Percentiles rank a stretch among this genome's conserved stretches.
phyloP scores from a whole-genome alignment of 2,329 filamentous ascomycete species.

The Colletotrichum caudatum region DNA sequence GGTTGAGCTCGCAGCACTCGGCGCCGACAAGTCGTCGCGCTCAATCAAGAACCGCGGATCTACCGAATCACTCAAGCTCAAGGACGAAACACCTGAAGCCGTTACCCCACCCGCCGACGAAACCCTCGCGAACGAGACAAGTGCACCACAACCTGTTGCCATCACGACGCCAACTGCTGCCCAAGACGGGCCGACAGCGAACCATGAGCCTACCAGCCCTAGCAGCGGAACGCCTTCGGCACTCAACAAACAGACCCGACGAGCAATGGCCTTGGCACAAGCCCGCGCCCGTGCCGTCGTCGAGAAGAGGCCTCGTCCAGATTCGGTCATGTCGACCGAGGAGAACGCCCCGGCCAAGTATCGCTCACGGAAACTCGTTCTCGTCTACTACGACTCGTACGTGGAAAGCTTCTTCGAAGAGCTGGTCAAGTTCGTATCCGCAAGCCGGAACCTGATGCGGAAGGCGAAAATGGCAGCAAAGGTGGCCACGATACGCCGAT shows the following conservation, averaged over 20 bases:
- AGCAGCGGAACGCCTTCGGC: constrained; percentile 52
- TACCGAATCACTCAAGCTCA: constrained; percentile 65
- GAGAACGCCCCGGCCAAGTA: constrained; percentile 66
- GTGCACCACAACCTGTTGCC: not conserved
- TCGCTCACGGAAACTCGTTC: constrained; percentile 79
- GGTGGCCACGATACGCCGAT: constrained; percentile 72
- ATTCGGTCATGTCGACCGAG: constrained; percentile 64
- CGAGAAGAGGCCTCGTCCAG: constrained; percentile 63
- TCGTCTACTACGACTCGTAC: constrained; percentile 93
- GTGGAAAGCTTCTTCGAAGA: constrained; percentile 86
- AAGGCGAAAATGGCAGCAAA: constrained; percentile 88
- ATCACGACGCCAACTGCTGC: constrained; percentile 22
- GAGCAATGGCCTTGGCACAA: constrained; percentile 60
- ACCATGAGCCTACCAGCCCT: constrained; percentile 47
- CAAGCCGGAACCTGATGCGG: constrained; percentile 84
- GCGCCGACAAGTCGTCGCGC: constrained; percentile 50
- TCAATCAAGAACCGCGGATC: constrained; percentile 65
- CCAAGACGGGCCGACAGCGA: constrained; percentile 16
- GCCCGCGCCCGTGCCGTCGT: constrained; percentile 60
- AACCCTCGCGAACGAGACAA: not conserved
- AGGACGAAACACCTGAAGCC: constrained; percentile 55
- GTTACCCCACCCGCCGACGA: constrained; percentile 18
- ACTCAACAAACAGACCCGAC: constrained; percentile 56
- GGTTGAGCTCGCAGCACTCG: constrained; percentile 67
- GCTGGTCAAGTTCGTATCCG: constrained; percentile 84